Evolutionary conservation across 2,329 filamentous ascomycete genomes (phyloP), one percentile per base, ranked within the genome.

Genomic region (Leptographium wingfieldii): DNA sequence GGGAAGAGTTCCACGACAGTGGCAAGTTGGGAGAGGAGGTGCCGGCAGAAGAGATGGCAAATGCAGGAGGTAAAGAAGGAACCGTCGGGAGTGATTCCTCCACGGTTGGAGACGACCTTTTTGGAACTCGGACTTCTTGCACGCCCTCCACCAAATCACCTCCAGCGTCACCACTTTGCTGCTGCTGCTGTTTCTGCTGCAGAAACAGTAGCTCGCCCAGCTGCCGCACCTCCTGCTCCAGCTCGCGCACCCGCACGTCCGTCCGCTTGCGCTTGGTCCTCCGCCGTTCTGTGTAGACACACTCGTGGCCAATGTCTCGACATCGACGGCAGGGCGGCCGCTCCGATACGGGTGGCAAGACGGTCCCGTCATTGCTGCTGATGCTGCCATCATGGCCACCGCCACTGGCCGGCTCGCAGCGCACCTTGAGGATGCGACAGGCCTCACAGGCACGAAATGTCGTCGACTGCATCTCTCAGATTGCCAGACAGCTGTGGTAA

Each of bases 141-240:
- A 40, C 38, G 38, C 38, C 14, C 11, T 16, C 38, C 6, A 16
- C 4, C 11, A 40, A 3, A 19, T 2, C 9, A 6, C 19, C 14
- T 16, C 40, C 40, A 43, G 3, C 40, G 2, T 43, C 40, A 6
- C 46, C 46, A 49, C 5, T 7, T 51, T 22, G 40, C 33, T 55
- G 43, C 52, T 22, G n/a, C 46, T 43, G 40, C 22, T 16, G 54
- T 25, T 25, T 9, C 40, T 25, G 35, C 40, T 27, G 38, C 43
- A 35, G 52, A 58, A 19, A n/a, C 40, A 63, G 46, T 7, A 61
- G 57, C 48, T 60, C 62, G 55, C 40, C 53, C 53, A 95, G 74
- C 61, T 87, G 81, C 12, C 80, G 78, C 60, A 87, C 81, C 68
- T 94, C 88, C 63, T 92, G 80, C 72, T 97, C 92, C n/a, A 91